Evolutionary conservation across 1,284 basidiomycete genomes (phyloP).

Genomic region (Naganishia cerealis): DNA sequence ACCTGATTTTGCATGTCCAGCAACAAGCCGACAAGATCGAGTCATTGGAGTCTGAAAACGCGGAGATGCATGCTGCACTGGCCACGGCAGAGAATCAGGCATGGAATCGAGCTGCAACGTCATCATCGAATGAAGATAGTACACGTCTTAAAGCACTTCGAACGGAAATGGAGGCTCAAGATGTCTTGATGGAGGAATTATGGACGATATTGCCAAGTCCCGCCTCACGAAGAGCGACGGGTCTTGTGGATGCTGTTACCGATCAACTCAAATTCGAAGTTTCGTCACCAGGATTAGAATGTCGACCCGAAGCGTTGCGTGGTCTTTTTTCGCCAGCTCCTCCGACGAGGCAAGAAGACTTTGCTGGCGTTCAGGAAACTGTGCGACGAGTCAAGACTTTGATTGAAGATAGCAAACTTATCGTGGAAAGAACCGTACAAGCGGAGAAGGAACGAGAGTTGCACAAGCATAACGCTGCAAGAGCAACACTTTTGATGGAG

Average conservation of each 20-base stretch:
- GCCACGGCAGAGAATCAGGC: constrained; percentile 24
- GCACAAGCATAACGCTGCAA: constrained; percentile 82
- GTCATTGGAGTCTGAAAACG: constrained; percentile 26
- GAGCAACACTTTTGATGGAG: constrained; percentile 81
- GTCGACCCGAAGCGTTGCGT: constrained; percentile 52
- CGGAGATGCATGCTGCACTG: constrained; percentile 25
- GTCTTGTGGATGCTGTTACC: constrained; percentile 61
- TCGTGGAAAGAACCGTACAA: constrained; percentile 77
- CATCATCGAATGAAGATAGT: not conserved
- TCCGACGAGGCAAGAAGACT: constrained; percentile 38
- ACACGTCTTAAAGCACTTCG: constrained; percentile 22
- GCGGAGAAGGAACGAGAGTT: constrained; percentile 82
- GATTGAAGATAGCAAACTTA: constrained; percentile 72
- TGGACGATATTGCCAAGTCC: constrained; percentile 78
- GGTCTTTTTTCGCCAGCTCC: constrained; percentile 47
- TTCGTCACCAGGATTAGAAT: constrained; percentile 54
- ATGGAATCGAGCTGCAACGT: constrained; percentile 14
- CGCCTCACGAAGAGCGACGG: constrained; percentile 67
- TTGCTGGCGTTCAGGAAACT: constrained; percentile 65
- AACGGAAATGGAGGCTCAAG: constrained; percentile 61
- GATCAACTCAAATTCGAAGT: constrained; percentile 55
- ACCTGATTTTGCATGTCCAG: not conserved
- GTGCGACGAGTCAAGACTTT: constrained; percentile 72
- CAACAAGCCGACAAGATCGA: constrained; percentile 8
- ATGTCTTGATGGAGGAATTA: constrained; percentile 66